phyloP scores from a whole-genome alignment of 73 alveolate genomes.

The Paramecium pentaurelia region DNA sequence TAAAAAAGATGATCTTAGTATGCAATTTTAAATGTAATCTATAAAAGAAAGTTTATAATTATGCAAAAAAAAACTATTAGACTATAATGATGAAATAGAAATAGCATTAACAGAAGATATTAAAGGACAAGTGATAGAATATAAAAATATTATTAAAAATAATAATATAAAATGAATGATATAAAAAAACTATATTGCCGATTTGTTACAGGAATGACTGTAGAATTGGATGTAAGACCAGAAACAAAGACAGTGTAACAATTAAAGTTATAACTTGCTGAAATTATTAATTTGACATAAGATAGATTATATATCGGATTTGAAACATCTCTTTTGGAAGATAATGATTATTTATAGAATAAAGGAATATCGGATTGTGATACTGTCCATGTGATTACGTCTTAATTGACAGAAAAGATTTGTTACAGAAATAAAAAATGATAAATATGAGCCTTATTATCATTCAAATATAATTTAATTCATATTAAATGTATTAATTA shows the following conservation, averaged over 20 bases:
- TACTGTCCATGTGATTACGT: conserved; percentile 38
- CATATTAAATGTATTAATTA: neutral
- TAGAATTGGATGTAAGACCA: neutral
- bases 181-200: conserved; percentile 30
- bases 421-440: neutral
- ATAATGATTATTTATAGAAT: neutral
- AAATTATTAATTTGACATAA: neutral
- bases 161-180: neutral
- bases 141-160: conserved; percentile 1
- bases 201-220: conserved; percentile 51
- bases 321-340: neutral
- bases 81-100: conserved; percentile 38
- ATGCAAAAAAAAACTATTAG: neutral
- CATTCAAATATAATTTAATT: neutral
- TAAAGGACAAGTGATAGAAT: conserved; percentile 38
- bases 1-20: neutral
- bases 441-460: neutral
- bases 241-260: neutral
- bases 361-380: neutral
- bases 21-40: neutral
- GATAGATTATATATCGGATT: neutral
- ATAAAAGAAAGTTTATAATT: neutral
- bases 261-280: neutral
- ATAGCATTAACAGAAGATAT: conserved; percentile 28
- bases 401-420: neutral